These are phyloP conservation scores for Kappamyces sp. DNA, from an alignment of 192 early-diverging fungal species.

Conservation along the genomic window DNA sequence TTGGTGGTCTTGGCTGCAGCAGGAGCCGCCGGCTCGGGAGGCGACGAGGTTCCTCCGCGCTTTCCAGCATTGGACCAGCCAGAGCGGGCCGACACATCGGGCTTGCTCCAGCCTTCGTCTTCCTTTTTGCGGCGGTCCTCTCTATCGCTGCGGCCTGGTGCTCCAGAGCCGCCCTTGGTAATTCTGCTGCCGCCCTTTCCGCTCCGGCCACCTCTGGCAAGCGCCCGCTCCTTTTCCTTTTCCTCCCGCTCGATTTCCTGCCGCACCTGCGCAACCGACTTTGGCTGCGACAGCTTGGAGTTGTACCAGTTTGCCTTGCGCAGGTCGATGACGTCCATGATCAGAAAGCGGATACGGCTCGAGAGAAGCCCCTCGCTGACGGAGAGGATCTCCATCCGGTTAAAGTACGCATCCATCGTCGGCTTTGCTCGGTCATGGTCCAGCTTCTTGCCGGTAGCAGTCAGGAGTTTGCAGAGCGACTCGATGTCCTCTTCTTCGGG, in stretches of 20 bases:
- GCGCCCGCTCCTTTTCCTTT: slow-evolving; percentile 65
- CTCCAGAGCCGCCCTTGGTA: slow-evolving; percentile 50
- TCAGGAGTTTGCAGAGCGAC: slow-evolving; percentile 85
- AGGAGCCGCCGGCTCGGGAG: slow-evolving; percentile 4
- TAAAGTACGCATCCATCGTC: slow-evolving; percentile 82
- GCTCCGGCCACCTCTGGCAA: slow-evolving; percentile 47
- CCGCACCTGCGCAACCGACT: slow-evolving; percentile 90
- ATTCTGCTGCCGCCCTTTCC: slow-evolving; percentile 39
- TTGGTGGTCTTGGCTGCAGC: not conserved
- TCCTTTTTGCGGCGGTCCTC: slow-evolving; percentile 24
- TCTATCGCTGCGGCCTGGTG: slow-evolving; percentile 43
- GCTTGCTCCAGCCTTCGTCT: too few relatives aligned
- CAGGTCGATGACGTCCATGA: slow-evolving; percentile 82
- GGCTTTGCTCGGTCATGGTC: slow-evolving; percentile 55
- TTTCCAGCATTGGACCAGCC: not conserved
- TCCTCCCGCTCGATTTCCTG: slow-evolving; percentile 59
- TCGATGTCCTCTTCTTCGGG: slow-evolving; percentile 96
- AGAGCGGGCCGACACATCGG: too few relatives aligned
- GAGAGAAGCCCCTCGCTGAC: slow-evolving; percentile 63
- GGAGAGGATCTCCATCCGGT: slow-evolving; percentile 71
- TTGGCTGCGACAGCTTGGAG: slow-evolving; percentile 60
- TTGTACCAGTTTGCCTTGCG: slow-evolving; percentile 72
- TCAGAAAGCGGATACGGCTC: slow-evolving; percentile 88
- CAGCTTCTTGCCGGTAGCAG: slow-evolving; percentile 78
- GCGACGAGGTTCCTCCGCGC: not conserved